Evolutionary conservation across 805 yeast genomes (phyloP).

Genomic region (Wickerhamiella dianesei): DNA sequence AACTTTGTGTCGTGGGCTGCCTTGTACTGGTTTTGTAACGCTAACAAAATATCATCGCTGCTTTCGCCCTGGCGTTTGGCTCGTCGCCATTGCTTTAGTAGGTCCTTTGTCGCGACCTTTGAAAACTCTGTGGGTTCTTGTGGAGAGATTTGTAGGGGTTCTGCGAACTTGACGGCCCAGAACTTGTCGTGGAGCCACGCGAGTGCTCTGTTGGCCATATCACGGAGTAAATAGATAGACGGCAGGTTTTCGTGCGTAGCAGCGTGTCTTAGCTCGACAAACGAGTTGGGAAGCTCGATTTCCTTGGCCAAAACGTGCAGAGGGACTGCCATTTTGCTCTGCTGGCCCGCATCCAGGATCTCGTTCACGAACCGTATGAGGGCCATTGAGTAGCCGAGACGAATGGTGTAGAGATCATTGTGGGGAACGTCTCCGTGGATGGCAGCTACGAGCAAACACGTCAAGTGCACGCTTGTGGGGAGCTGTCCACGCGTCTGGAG

Average conservation of each 20-base stretch:
- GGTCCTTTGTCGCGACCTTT: slow-evolving; percentile 22
- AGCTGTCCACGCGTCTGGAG: slow-evolving; percentile 19
- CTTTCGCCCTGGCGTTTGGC: slow-evolving; percentile 34
- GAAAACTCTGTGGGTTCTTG: slow-evolving; percentile 6
- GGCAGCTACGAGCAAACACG: slow-evolving; percentile 17
- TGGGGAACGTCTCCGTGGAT: slow-evolving; percentile 16
- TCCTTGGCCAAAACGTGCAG: slow-evolving; percentile 58
- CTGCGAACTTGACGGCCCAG: slow-evolving; percentile 36
- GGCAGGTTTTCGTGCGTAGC: slow-evolving; percentile 87
- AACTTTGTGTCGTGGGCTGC: not conserved
- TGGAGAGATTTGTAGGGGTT: slow-evolving; percentile 16
- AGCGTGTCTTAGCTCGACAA: slow-evolving; percentile 81
- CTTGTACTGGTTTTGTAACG: slow-evolving; percentile 4
- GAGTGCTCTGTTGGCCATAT: slow-evolving; percentile 47
- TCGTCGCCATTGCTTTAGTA: slow-evolving; percentile 37
- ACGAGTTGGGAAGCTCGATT: slow-evolving; percentile 56
- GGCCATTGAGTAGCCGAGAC: slow-evolving; percentile 27
- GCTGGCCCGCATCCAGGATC: slow-evolving; percentile 73
- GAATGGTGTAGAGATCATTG: slow-evolving; percentile 17
- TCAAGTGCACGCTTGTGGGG: slow-evolving; percentile 20
- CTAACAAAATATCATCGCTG: slow-evolving; percentile 2
- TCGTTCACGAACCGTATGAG: slow-evolving; percentile 84
- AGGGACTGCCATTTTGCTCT: slow-evolving; percentile 64
- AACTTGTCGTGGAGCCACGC: slow-evolving; percentile 61
- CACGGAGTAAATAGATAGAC: slow-evolving; percentile 49